phyloP scores from a whole-genome alignment of 1,284 basidiomycete genomes.

The Ceratobasidium sp. region DNA sequence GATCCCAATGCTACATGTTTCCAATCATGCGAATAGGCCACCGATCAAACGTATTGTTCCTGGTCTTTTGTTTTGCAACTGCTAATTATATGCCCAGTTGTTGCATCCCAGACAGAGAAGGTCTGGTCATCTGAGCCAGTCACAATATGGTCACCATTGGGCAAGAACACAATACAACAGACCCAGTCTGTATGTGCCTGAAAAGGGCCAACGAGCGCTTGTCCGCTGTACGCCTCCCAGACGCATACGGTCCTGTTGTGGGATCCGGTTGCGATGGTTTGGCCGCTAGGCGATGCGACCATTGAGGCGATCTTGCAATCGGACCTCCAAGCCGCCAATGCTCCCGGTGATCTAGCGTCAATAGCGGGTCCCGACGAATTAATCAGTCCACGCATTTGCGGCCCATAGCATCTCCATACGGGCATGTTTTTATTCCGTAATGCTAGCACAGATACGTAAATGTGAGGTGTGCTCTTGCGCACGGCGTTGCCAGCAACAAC shows the following conservation, averaged over 20 bases:
- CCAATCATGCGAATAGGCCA: too few species aligned
- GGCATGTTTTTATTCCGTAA: not conserved
- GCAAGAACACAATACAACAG: not conserved
- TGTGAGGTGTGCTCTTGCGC: not conserved
- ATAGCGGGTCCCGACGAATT: not conserved
- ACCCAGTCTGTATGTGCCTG: not conserved
- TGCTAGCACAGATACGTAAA: not conserved
- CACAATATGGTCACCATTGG: not conserved
- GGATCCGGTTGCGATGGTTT: not conserved
- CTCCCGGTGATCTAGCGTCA: too few species aligned
- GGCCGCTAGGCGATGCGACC: not conserved
- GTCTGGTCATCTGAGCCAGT: not conserved
- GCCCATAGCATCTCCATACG: not conserved
- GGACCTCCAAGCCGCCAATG: too few species aligned
- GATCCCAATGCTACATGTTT: too few species aligned
- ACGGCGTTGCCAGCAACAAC: not conserved
- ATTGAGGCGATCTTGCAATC: too few species aligned
- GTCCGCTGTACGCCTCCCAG: not conserved
- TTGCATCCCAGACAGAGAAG: slow-evolving; percentile 6
- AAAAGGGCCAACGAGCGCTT: not conserved
- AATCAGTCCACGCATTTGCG: not conserved
- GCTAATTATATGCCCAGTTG: not conserved
- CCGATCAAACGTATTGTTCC: too few species aligned
- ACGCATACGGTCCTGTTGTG: not conserved
- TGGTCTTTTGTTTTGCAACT: too few species aligned